A percentile compares a stretch with the other conserved stretches of the same genome.
Conservation (phyloP, 176 grass and related monocot species). For the Oryza rufipogon region DNA sequence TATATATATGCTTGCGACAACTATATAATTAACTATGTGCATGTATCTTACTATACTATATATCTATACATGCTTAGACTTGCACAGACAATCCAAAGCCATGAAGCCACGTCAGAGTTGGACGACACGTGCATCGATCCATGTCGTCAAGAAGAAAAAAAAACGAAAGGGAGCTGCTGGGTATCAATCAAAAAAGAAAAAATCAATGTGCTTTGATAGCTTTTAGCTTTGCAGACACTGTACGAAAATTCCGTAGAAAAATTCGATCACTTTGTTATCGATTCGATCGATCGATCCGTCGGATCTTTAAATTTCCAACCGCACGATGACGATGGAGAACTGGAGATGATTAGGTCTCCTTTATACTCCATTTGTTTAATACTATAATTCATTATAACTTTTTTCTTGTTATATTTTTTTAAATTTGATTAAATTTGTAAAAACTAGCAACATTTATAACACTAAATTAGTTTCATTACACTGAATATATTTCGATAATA, state of each 20-base stretch:
- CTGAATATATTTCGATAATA: too few relatives aligned
- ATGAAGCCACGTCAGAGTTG: conserved; percentile 26
- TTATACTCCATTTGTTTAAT: too few relatives aligned
- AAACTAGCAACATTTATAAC: too few relatives aligned
- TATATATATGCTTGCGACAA: too few relatives aligned
- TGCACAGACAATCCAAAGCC: conserved; percentile 36
- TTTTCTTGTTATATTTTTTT: too few relatives aligned
- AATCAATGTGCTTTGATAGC: background rate
- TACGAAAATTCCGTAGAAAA: background rate
- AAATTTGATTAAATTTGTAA: too few relatives aligned
- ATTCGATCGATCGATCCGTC: background rate
- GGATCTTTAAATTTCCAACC: background rate
- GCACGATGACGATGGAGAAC: too few relatives aligned
- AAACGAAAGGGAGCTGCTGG: background rate
- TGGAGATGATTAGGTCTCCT: too few relatives aligned
- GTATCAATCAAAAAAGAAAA: background rate
- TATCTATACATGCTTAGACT: background rate
- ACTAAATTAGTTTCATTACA: too few relatives aligned
- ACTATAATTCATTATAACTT: too few relatives aligned
- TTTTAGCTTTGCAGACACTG: background rate
- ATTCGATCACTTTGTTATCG: background rate
- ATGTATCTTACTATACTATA: too few relatives aligned
- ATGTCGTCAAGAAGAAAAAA: background rate
- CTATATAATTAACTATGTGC: too few relatives aligned
- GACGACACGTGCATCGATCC: background rate